Percentiles rank a stretch among this genome's conserved stretches.
Evolutionary conservation across 192 early-diverging fungal genomes (phyloP).

Genomic region (Mortierella claussenii): DNA sequence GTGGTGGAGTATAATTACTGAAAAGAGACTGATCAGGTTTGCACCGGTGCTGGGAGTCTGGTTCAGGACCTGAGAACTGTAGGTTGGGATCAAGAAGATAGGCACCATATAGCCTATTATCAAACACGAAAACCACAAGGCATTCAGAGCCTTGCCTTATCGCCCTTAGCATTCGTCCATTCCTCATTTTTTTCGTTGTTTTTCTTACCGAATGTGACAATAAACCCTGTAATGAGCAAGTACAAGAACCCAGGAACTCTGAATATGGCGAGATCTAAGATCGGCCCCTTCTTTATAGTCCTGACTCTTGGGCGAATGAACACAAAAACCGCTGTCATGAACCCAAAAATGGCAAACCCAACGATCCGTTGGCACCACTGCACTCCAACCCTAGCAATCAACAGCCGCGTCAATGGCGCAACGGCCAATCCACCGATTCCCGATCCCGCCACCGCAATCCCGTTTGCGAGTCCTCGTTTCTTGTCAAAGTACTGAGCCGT

Average conservation of each 20-base stretch:
- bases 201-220: constrained; percentile 55
- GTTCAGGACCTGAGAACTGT: neutral
- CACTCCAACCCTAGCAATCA: constrained; percentile 52
- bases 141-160: no score
- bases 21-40: constrained; percentile 29
- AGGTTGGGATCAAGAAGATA: constrained; percentile 41
- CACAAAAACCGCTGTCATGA: constrained; percentile 39
- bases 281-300: constrained; percentile 27
- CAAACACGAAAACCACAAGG: constrained; percentile 3
- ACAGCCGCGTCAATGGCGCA: constrained; percentile 57
- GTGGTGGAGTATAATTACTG: neutral
- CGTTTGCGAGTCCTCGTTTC: constrained; percentile 70
- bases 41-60: neutral
- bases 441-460: constrained; percentile 72
- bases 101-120: constrained; percentile 43
- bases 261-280: constrained; percentile 55
- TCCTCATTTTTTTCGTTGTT: neutral
- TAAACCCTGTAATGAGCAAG: constrained; percentile 47
- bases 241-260: constrained; percentile 46
- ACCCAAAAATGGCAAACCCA: constrained; percentile 49
- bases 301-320: constrained; percentile 51
- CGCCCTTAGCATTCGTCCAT: no score
- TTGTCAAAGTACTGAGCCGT: constrained; percentile 74
- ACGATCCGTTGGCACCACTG: constrained; percentile 49
- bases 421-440: constrained; percentile 74